Evolutionary conservation across 78 protist genomes (phyloP).

Genomic region (Anaeramoeba flamelloides): DNA sequence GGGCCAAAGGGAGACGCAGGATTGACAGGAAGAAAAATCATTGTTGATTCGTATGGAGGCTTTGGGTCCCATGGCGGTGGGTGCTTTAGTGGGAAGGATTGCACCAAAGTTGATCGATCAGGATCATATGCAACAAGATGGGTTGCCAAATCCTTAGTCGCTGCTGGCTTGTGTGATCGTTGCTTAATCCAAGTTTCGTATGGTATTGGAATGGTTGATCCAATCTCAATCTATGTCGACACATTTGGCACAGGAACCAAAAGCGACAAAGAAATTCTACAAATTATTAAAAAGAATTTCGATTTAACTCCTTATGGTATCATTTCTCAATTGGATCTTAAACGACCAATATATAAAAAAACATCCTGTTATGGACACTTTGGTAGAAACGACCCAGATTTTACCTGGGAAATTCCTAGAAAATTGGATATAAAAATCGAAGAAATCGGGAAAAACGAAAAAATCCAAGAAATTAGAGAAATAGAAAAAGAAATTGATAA

Average conservation of each 20-base stretch:
- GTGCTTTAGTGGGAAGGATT: slow-evolving; percentile 99
- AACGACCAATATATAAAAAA: too few relatives aligned
- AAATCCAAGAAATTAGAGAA: too few relatives aligned
- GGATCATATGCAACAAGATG: slow-evolving; percentile 98
- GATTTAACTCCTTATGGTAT: slow-evolving; percentile 84
- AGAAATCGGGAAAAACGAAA: too few relatives aligned
- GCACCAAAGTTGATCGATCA: slow-evolving; percentile 98
- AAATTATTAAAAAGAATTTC: slow-evolving; percentile 81
- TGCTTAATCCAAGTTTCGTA: slow-evolving; percentile 91
- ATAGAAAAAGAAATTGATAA: too few relatives aligned
- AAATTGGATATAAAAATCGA: slow-evolving; percentile 47
- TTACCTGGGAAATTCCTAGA: slow-evolving; percentile 88
- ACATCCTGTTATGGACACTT: slow-evolving; percentile 95
- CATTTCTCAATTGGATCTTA: slow-evolving; percentile 32
- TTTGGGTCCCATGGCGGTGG: slow-evolving; percentile 99
- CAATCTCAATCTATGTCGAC: slow-evolving; percentile 88
- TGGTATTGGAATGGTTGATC: slow-evolving; percentile 97
- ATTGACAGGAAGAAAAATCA: slow-evolving; percentile 99
- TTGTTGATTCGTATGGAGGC: slow-evolving; percentile 95
- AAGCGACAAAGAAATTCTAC: slow-evolving; percentile 53
- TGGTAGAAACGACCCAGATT: slow-evolving; percentile 80
- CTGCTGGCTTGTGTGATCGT: slow-evolving; percentile 71
- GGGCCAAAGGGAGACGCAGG: slow-evolving; percentile 99
- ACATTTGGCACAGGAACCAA: slow-evolving; percentile 84
- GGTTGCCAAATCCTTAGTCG: slow-evolving; percentile 97